Conservation (phyloP, 192 early-diverging fungal species). For the Thoreauomyces humboldtii region DNA sequence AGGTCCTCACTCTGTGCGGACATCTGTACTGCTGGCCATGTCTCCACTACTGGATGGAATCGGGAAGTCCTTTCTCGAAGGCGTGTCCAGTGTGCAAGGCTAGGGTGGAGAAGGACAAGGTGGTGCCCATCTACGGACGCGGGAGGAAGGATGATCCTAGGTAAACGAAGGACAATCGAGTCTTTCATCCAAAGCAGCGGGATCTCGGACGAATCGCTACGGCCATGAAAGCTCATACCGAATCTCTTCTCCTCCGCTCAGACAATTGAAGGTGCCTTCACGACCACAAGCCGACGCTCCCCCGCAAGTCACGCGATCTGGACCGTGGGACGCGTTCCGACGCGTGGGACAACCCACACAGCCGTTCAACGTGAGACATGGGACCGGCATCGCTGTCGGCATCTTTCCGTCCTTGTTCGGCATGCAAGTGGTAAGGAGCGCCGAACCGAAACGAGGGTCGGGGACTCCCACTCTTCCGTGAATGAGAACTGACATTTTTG, state of each 20-base stretch:
- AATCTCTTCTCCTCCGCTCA: background rate
- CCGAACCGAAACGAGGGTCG: no score
- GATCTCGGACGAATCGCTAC: background rate
- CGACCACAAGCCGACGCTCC: conserved; percentile 37
- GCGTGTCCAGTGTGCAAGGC: conserved; percentile 53
- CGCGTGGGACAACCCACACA: conserved; percentile 15
- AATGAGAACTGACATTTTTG: no score
- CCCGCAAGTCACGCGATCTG: background rate
- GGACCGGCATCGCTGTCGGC: conserved; percentile 56
- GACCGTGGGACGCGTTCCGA: conserved; percentile 21
- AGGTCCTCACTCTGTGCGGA: conserved; percentile 48
- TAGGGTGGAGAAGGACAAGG: conserved; percentile 35
- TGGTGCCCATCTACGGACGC: conserved; percentile 44
- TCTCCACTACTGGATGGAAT: conserved; percentile 28
- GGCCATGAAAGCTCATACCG: background rate
- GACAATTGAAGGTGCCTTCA: conserved; percentile 18
- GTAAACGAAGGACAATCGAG: no score
- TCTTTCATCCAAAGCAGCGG: no score
- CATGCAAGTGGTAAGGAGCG: conserved; percentile 39
- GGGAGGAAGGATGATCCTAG: conserved; percentile 39
- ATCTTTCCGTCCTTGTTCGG: conserved; percentile 72
- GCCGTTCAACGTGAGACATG: no score
- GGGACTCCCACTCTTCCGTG: no score
- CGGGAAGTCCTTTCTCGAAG: conserved; percentile 18
- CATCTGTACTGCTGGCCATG: conserved; percentile 53